Percentiles rank a stretch among this genome's conserved stretches.
phyloP scores from a whole-genome alignment of 352 stramenopile species.

The Globisporangium emineosum region DNA sequence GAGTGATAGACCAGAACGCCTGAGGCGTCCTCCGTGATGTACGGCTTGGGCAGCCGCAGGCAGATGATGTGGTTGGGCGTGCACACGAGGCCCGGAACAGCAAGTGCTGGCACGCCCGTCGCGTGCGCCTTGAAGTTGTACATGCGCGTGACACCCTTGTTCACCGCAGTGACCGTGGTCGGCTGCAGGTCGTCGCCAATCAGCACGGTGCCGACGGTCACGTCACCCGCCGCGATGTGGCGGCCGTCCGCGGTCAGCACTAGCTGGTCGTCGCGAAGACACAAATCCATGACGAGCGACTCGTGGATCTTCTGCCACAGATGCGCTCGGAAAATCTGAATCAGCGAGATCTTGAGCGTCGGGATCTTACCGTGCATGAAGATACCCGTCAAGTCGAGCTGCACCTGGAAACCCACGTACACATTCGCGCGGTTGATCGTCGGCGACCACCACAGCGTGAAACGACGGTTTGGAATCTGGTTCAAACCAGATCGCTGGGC shows the following conservation, averaged over 20 bases:
- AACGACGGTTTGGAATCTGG: slow-evolving; percentile 99
- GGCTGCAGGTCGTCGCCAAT: slow-evolving; percentile 12
- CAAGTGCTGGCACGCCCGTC: slow-evolving; percentile 5
- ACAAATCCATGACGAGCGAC: slow-evolving; percentile 96
- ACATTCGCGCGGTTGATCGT: slow-evolving; percentile 99
- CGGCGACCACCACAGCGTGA: slow-evolving; percentile 99
- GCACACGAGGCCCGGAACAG: slow-evolving; percentile 4
- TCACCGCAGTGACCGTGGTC: slow-evolving; percentile 15
- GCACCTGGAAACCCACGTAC: slow-evolving; percentile 99
- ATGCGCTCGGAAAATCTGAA: slow-evolving; percentile 97
- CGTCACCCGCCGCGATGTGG: slow-evolving; percentile 11
- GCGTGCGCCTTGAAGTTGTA: slow-evolving; percentile 12
- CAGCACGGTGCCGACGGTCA: slow-evolving; percentile 14
- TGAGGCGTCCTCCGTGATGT: slow-evolving; percentile 6
- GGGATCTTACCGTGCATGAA: slow-evolving; percentile 99
- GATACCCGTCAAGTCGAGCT: slow-evolving; percentile 99
- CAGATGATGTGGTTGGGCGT: slow-evolving; percentile 15
- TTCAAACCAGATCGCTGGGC: slow-evolving; percentile 99
- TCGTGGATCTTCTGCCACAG: slow-evolving; percentile 99
- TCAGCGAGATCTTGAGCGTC: slow-evolving; percentile 99
- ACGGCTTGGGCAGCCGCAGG: slow-evolving; percentile 14
- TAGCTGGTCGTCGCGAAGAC: slow-evolving; percentile 17
- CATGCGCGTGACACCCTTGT: slow-evolving; percentile 16
- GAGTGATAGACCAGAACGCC: slow-evolving; percentile 10
- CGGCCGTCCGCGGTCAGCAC: slow-evolving; percentile 19